These are phyloP conservation scores for Termitomyces sp. DNA, from an alignment of 768 basidiomycete species.

Conservation along the genomic window DNA sequence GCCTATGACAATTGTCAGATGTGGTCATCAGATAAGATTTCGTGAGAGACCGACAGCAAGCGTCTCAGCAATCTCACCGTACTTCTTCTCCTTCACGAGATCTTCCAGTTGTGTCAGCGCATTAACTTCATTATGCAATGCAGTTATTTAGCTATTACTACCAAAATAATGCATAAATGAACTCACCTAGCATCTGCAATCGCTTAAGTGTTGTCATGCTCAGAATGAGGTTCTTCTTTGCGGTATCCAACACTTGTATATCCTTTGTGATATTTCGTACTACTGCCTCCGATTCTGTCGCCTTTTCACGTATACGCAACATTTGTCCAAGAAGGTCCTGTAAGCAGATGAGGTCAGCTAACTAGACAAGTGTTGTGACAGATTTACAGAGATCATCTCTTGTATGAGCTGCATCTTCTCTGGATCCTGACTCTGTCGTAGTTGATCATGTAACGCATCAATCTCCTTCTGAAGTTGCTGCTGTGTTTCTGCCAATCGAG, in stretches of 20 bases:
- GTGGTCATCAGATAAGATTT: background rate
- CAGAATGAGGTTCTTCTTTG: slow-evolving; percentile 87
- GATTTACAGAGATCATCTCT: slow-evolving; percentile 87
- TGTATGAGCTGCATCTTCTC: slow-evolving; percentile 87
- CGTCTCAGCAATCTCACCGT: slow-evolving; percentile 80
- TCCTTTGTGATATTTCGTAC: slow-evolving; percentile 95
- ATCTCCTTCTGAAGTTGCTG: slow-evolving; percentile 71
- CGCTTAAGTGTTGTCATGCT: slow-evolving; percentile 90
- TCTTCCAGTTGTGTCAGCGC: slow-evolving; percentile 79
- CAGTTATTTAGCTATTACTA: background rate
- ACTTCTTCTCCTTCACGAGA: slow-evolving; percentile 73
- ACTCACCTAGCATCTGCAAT: slow-evolving; percentile 89
- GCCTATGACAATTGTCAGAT: slow-evolving; percentile 45
- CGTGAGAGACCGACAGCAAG: slow-evolving; percentile 48
- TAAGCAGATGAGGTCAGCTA: background rate
- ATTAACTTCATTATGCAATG: slow-evolving; percentile 53
- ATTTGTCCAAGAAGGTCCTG: slow-evolving; percentile 95
- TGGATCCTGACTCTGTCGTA: slow-evolving; percentile 81
- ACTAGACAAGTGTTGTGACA: background rate
- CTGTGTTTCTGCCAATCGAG: slow-evolving; percentile 66
- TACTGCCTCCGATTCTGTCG: slow-evolving; percentile 94
- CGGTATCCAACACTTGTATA: slow-evolving; percentile 90
- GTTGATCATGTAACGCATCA: slow-evolving; percentile 57
- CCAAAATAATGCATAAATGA: background rate
- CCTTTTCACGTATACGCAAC: slow-evolving; percentile 94